A percentile compares a stretch with the other conserved stretches of the same genome.
Conservation (phyloP, 805 yeast genomes). For the Myxozyma vanderwaltii region DNA sequence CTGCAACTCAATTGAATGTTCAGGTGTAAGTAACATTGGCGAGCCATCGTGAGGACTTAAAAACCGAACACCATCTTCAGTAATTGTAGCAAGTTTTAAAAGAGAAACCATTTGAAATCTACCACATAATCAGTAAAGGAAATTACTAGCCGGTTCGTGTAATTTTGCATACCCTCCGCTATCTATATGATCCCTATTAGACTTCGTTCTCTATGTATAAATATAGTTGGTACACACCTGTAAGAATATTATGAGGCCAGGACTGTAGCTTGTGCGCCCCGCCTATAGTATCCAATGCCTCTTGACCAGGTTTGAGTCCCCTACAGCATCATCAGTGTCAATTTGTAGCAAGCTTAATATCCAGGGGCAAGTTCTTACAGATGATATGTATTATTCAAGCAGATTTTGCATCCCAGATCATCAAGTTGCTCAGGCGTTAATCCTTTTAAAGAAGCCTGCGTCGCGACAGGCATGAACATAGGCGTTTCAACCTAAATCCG, state of each 20-base stretch:
- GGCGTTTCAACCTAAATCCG: constrained; percentile 45
- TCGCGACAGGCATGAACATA: constrained; percentile 53
- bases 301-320: constrained; percentile 50
- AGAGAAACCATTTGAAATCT: constrained; percentile 51
- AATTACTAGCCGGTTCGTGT: background rate
- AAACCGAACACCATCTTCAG: constrained; percentile 52
- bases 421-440: constrained; percentile 48
- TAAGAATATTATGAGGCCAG: constrained; percentile 49
- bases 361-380: constrained; percentile 29
- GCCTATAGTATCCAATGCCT: constrained; percentile 46
- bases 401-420: constrained; percentile 47
- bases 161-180: constrained; percentile 43
- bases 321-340: constrained; percentile 10
- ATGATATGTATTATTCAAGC: constrained; percentile 50
- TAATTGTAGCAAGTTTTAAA: constrained; percentile 49
- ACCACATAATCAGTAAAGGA: background rate
- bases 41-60: constrained; percentile 51
- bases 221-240: constrained; percentile 30
- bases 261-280: constrained; percentile 49
- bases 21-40: constrained; percentile 52
- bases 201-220: background rate
- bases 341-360: background rate
- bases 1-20: constrained; percentile 51
- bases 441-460: constrained; percentile 52
- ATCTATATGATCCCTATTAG: constrained; percentile 34